phyloP scores from a whole-genome alignment of 2,329 filamentous ascomycete species.

The Zasmidium citrigriseum region DNA sequence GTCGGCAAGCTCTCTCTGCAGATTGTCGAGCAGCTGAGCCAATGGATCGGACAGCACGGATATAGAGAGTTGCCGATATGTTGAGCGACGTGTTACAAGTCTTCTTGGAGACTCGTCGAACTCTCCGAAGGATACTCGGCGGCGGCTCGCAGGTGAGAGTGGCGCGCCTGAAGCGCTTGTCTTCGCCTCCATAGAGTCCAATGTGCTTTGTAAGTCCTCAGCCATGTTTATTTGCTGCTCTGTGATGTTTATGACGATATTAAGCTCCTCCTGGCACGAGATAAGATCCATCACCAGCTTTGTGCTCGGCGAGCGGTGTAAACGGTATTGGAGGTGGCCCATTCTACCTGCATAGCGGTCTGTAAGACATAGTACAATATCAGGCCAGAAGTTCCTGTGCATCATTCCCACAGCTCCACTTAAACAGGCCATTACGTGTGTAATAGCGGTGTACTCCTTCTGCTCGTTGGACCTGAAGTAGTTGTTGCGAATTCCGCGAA shows the following conservation, averaged over 20 bases:
- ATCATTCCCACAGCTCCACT: constrained; percentile 45
- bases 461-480: constrained; percentile 35
- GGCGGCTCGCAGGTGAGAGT: constrained; percentile 3
- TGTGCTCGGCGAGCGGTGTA: constrained; percentile 44
- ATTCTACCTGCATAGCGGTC: constrained; percentile 47
- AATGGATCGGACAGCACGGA: constrained; percentile 39
- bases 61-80: constrained; percentile 41
- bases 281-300: constrained; percentile 48
- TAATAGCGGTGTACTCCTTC: constrained; percentile 41
- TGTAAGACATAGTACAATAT: constrained; percentile 42
- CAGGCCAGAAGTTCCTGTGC: constrained; percentile 46
- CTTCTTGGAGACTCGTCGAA: constrained; percentile 11
- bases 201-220: constrained; percentile 28
- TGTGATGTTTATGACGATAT: constrained; percentile 47
- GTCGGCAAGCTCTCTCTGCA: constrained; percentile 43
- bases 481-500: constrained; percentile 43
- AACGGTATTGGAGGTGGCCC: constrained; percentile 44
- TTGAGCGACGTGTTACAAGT: constrained; percentile 32
- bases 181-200: constrained; percentile 3
- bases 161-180: not conserved
- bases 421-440: constrained; percentile 40
- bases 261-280: constrained; percentile 47
- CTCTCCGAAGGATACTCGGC: constrained; percentile 1
- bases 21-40: constrained; percentile 42
- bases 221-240: constrained; percentile 44